Evolutionary conservation across 768 basidiomycete genomes (phyloP).

Genomic region (Paxillus involutus): DNA sequence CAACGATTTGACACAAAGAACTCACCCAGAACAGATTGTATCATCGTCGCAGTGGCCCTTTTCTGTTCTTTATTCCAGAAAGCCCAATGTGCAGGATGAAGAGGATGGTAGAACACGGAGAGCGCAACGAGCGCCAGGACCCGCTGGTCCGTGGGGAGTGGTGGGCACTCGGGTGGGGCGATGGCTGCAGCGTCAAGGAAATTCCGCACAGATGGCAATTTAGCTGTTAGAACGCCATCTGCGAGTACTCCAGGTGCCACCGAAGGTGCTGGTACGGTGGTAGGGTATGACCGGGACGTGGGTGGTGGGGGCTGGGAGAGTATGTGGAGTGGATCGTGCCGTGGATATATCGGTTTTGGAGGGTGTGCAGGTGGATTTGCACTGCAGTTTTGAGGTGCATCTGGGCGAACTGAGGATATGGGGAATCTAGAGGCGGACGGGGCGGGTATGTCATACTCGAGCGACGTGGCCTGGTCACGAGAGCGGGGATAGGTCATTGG

Average conservation of each 20-base stretch:
- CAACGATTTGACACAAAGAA: constrained; percentile 8
- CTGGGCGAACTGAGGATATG: constrained; percentile 38
- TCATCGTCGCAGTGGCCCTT: constrained; percentile 46
- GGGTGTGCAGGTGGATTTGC: constrained; percentile 22
- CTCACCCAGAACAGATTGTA: constrained; percentile 56
- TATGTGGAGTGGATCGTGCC: constrained; percentile 32
- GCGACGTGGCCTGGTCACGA: constrained; percentile 10
- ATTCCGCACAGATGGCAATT: constrained; percentile 46
- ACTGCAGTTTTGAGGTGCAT: constrained; percentile 19
- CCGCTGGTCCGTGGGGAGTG: constrained; percentile 37
- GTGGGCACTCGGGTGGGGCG: constrained; percentile 41
- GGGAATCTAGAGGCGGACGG: constrained; percentile 30
- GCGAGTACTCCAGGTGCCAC: constrained; percentile 37
- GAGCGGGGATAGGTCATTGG: constrained; percentile 10
- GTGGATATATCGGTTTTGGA: constrained; percentile 27
- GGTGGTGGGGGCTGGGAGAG: constrained; percentile 21
- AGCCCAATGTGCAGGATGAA: constrained; percentile 60
- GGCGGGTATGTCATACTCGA: constrained; percentile 25
- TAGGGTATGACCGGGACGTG: constrained; percentile 21
- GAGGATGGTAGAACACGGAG: constrained; percentile 53
- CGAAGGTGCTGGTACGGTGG: constrained; percentile 18
- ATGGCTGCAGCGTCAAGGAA: constrained; percentile 44
- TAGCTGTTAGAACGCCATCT: constrained; percentile 44
- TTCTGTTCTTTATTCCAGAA: constrained; percentile 59
- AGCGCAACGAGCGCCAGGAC: constrained; percentile 62